Evolutionary conservation across 176 grass and related monocot genomes (phyloP).

Genomic region (Carex myosuroides): DNA sequence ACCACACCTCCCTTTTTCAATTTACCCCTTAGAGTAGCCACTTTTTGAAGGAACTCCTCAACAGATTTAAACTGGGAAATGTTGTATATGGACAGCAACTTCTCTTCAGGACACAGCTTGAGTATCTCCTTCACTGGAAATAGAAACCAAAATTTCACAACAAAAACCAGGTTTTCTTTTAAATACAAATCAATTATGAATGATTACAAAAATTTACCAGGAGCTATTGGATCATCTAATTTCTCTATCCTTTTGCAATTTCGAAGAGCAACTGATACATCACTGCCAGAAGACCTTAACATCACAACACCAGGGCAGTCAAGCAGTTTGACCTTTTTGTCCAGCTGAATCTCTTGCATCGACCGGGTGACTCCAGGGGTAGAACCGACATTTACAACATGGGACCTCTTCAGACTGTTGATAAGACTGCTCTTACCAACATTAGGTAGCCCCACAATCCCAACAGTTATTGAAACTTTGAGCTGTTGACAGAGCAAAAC

Average conservation of each 20-base stretch:
- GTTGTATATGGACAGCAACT: conserved; percentile 73
- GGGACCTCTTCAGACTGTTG: conserved; percentile 94
- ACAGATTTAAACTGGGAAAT: conserved; percentile 63
- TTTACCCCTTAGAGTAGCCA: conserved; percentile 65
- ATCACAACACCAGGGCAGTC: conserved; percentile 98
- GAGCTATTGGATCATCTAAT: conserved; percentile 75
- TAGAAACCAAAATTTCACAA: conserved; percentile 15
- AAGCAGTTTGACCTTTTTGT: conserved; percentile 91
- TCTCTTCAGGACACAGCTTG: conserved; percentile 64
- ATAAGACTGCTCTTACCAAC: conserved; percentile 97
- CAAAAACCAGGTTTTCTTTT: neutral
- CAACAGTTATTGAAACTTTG: conserved; percentile 88
- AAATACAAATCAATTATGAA: conserved; percentile 6
- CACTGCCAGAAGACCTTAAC: conserved; percentile 59
- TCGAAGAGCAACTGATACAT: conserved; percentile 69
- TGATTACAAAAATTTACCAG: conserved; percentile 41
- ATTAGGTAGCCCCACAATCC: conserved; percentile 96
- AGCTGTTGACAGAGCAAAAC: conserved; percentile 39
- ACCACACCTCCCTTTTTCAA: conserved; percentile 94
- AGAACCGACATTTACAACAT: conserved; percentile 81
- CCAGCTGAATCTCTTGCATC: conserved; percentile 92
- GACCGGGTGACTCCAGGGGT: conserved; percentile 90
- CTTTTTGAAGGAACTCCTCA: conserved; percentile 91
- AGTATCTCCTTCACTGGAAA: conserved; percentile 87
- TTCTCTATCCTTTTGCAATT: conserved; percentile 97